Conservation (phyloP, 371 early-diverging fungal genomes). For the Rhizopus sp. region DNA sequence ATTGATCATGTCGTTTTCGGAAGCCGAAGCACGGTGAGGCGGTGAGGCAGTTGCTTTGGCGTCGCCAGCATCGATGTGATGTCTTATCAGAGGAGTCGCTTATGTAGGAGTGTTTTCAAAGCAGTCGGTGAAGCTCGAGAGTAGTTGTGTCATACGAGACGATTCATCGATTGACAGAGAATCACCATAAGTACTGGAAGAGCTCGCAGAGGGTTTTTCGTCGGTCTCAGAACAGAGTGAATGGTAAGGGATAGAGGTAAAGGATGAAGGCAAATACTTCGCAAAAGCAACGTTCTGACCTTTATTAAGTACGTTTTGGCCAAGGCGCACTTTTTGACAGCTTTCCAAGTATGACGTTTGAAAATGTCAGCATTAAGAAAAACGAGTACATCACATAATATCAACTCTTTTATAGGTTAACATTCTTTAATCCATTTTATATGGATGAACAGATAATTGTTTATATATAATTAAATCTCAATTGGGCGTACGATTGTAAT, state of each 20-base stretch:
- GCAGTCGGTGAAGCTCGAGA: neutral
- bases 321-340: too few species aligned
- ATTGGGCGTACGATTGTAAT: too few species aligned
- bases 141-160: neutral
- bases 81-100: neutral
- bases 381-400: too few species aligned
- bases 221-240: neutral
- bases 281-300: neutral
- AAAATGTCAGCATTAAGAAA: too few species aligned
- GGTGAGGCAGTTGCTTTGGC: constrained; percentile 8
- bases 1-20: constrained; percentile 19
- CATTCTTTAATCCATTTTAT: too few species aligned
- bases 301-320: too few species aligned
- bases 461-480: too few species aligned
- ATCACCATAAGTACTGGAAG: neutral
- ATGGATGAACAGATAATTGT: too few species aligned
- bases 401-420: too few species aligned
- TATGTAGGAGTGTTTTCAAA: neutral
- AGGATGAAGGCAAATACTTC: constrained; percentile 4
- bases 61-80: constrained; percentile 21
- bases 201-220: neutral
- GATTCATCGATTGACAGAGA: neutral
- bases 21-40: constrained; percentile 8
- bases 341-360: too few species aligned
- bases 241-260: neutral